Evolutionary conservation across 257 asterid genomes (phyloP), one percentile per base, ranked within the genome.

Genomic region (Coffea eugenioides): DNA sequence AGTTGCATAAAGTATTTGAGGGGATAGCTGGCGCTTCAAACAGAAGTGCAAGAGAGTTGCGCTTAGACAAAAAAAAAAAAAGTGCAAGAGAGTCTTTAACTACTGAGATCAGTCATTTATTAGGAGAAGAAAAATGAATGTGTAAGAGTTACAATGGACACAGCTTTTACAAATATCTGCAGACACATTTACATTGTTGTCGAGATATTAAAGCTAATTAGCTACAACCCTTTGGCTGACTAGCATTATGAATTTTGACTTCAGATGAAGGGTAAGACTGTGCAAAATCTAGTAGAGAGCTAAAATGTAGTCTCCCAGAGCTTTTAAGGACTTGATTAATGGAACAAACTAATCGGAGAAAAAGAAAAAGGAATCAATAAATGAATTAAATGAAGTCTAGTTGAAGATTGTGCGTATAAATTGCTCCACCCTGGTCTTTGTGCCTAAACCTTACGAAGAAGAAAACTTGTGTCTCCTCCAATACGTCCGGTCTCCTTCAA

Each of bases 401-500:
- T 15, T 8, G 13, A 46, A 8, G 4, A 20, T 43, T 16, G 20
- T 18, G 3, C 20, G 48, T 25, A 21, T 8, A 59, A 49, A 31
- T 9, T 75, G 36, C 43, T 9, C 57, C 71, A 23, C 51, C 71
- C 12, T 36, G 25, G 69, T 39, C 74, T n/a, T 69, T 13, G 54
- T 59, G 77, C 34, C 57, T 48, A 39, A 71, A 48, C 31, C 14
- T 31, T 25, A 70, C 21, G 70, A 12, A 21, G 20, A 34, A 34
- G 31, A 34, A n/a, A 45, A 20, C 59, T 78, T 52, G 49, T 11
- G 21, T 79, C 77, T 57, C 64, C 9, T 59, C 48, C 68, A 21
- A 73, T 20, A 14, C 43, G 3, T 13, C 27, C 83, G 82, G 64
- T 87, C 91, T 76, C 83, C 90, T 82, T 91, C 94, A 80, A 90